Evolutionary conservation across 2,329 filamentous ascomycete species (phyloP), one percentile per base, ranked within the genome.

Genomic region (Monosporascus sp.): DNA sequence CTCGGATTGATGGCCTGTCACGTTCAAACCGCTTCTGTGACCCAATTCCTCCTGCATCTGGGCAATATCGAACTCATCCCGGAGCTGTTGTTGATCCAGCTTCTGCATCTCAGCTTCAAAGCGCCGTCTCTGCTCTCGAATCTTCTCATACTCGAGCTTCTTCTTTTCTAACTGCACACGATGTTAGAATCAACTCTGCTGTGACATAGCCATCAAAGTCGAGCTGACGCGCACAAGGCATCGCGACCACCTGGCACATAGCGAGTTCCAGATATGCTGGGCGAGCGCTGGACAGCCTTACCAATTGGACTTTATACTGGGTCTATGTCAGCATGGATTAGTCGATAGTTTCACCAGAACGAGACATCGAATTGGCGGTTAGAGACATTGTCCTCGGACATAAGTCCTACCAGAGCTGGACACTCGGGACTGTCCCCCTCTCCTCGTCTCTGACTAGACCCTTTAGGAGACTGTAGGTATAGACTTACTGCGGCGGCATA

Each of bases 41-140:
- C 78, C 78, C 53, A 95, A 79, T 62, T 94, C 89, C 62, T 91
- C 86, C 65, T 91, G 87, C 75, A 97, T 88, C 69, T 89, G 86
- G 54, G 88, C 85, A 64, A 96, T 85, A 67, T 96, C 91, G 63
- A 88, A 82, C 68, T 92, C 90, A 67, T 94, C 89, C 57, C 82
- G 85, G 58, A 87, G 86, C 70, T 93, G 89, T 69, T 94, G 88
- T 62, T 92, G 81, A 65, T 96, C 91, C 57, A 97, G 80, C 63
- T 91, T 83, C 69, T 92, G 89, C 84, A 99, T 91, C 71, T 97
- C 91, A 60, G 89, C 86, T 73, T 97, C 91, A 65, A 96, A 96
- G 46, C 88, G 85, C 59, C 90, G 85, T 66, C 90, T 91, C 70
- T 96, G 90, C 72, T 96, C 90, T 60, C 90, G 84, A 64, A 97